A percentile compares a stretch with the other conserved stretches of the same genome.
Evolutionary conservation across 2,329 filamentous ascomycete genomes (phyloP).

Genomic region (Fusarium xylarioides): DNA sequence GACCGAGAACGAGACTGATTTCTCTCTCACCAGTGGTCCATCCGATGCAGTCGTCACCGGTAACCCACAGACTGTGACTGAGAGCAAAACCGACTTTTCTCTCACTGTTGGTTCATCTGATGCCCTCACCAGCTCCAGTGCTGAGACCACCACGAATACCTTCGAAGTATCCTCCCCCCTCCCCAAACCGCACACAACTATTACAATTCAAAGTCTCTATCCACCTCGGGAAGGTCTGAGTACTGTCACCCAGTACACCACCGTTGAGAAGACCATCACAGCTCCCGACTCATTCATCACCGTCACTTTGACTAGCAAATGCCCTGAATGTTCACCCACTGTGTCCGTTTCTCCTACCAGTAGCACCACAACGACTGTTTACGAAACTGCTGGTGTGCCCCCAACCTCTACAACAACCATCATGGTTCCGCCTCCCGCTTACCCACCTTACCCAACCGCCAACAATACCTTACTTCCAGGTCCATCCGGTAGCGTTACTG

Average conservation of each 20-base stretch:
- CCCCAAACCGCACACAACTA: conserved; percentile 32
- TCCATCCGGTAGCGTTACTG: conserved; percentile 41
- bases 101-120: conserved; percentile 33
- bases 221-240: conserved; percentile 25
- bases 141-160: conserved; percentile 44
- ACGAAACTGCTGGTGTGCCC: conserved; percentile 43
- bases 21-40: conserved; percentile 42
- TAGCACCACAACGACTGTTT: conserved; percentile 46
- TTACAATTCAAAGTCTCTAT: conserved; percentile 47
- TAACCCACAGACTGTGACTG: conserved; percentile 40
- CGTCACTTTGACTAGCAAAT: conserved; percentile 38
- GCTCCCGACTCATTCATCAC: conserved; percentile 35
- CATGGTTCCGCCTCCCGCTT: conserved; percentile 40
- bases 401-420: conserved; percentile 47
- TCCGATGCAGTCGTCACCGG: conserved; percentile 45
- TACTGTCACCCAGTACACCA: conserved; percentile 42
- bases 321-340: conserved; percentile 24
- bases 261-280: conserved; percentile 41
- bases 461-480: conserved; percentile 43
- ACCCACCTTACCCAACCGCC: conserved; percentile 42
- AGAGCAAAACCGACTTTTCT: conserved; percentile 39
- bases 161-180: conserved; percentile 30
- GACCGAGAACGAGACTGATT: conserved; percentile 43
- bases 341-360: conserved; percentile 30
- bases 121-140: conserved; percentile 38